Percentiles rank a stretch among this genome's conserved stretches.
phyloP scores from a whole-genome alignment of 768 basidiomycete genomes.

The Nidularia sp. region DNA sequence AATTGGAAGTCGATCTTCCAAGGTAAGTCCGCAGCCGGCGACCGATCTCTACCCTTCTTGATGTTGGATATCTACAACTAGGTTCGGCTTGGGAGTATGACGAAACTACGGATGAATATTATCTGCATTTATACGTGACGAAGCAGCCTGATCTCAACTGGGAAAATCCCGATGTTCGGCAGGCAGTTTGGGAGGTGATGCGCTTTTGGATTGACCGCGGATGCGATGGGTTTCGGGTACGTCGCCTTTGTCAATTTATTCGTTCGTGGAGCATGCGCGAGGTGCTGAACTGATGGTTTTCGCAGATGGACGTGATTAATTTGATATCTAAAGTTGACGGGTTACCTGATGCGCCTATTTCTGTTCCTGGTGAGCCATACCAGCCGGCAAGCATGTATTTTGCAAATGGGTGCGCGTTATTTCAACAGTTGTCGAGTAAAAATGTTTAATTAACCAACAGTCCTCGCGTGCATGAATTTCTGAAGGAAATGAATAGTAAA shows the following conservation, averaged over 20 bases:
- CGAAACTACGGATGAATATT: conserved; percentile 61
- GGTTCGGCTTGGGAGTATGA: conserved; percentile 74
- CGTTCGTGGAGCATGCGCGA: not conserved
- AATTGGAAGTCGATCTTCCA: conserved; percentile 72
- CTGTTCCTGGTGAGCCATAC: conserved; percentile 41
- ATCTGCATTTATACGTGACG: conserved; percentile 62
- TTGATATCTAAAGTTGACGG: conserved; percentile 59
- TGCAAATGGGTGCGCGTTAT: conserved; percentile 52
- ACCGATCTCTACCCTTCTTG: not conserved
- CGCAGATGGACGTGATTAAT: conserved; percentile 70
- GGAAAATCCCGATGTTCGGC: conserved; percentile 61
- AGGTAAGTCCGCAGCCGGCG: conserved; percentile 26
- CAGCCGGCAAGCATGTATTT: conserved; percentile 52
- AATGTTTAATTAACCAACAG: conserved; percentile 21
- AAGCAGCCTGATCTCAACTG: conserved; percentile 79
- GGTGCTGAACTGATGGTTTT: not conserved
- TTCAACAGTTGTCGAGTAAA: not conserved
- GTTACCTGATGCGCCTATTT: conserved; percentile 63
- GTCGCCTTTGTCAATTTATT: conserved; percentile 12
- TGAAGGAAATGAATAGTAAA: conserved; percentile 61
- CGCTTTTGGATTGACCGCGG: conserved; percentile 72
- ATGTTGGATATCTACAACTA: conserved; percentile 12
- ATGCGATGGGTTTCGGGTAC: conserved; percentile 70
- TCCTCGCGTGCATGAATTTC: conserved; percentile 61
- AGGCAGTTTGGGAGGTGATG: conserved; percentile 63